Conservation (phyloP, 1,139 yeast genomes). For the Chernovozyma sophiae-reginae region DNA sequence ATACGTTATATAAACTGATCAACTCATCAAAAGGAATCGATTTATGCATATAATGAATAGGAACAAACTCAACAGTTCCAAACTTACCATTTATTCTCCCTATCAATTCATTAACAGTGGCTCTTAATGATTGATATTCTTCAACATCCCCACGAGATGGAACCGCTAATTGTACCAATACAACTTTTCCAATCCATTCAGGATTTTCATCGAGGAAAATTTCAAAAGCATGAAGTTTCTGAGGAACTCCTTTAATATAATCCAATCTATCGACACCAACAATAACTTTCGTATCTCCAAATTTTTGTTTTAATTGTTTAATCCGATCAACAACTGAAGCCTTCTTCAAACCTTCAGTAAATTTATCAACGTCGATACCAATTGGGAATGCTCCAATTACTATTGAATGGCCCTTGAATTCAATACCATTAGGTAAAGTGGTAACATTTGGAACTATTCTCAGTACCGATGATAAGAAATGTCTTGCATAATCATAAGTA, state of each 20-base stretch:
- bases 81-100: constrained; percentile 95
- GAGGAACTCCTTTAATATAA: constrained; percentile 97
- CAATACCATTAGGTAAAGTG: constrained; percentile 89
- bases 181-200: constrained; percentile 97
- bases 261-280: constrained; percentile 96
- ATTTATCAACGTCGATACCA: constrained; percentile 94
- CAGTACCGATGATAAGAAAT: constrained; percentile 88
- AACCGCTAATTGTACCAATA: constrained; percentile 93
- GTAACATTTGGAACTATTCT: constrained; percentile 71
- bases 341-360: constrained; percentile 70
- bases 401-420: constrained; percentile 70
- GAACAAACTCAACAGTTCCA: constrained; percentile 96
- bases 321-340: constrained; percentile 64
- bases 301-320: constrained; percentile 54
- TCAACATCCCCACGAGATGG: constrained; percentile 98
- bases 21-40: constrained; percentile 88
- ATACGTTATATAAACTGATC: constrained; percentile 75
- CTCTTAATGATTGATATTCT: constrained; percentile 90
- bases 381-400: constrained; percentile 96
- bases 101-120: constrained; percentile 92
- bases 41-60: constrained; percentile 94
- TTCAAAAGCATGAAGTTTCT: constrained; percentile 92
- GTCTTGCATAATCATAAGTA: constrained; percentile 99
- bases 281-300: constrained; percentile 70
- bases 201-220: constrained; percentile 90